Evolutionary conservation across 768 basidiomycete genomes (phyloP), one percentile per base, ranked within the genome.

Genomic region (Panellus pusillus): DNA sequence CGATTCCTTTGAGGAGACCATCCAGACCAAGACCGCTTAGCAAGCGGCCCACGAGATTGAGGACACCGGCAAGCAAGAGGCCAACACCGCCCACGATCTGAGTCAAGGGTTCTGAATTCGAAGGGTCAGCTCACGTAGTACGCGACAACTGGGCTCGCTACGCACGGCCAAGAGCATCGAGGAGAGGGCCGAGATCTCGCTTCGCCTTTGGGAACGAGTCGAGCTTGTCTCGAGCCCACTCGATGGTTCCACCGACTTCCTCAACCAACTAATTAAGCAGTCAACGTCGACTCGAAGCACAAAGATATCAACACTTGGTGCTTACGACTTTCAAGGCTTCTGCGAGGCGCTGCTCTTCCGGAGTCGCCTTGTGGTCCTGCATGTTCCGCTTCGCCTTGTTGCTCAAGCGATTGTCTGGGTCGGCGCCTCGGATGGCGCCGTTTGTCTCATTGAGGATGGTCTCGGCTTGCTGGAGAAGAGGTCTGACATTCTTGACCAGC

Each of bases 41-140:
- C 6, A 74, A 63, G 5, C 61, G 64, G 4, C 72, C 71, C 7
- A 74, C 53, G 4, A 74, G 61, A 51, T 73, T 72, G 20, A 72
- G 64, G 2, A 73, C 72, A 24, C 71, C 72, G 12, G 68, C 63
- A 9, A 74, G 63, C 1, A 73, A 63, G 6, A 74, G 61, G 0
- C 63, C 70, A 9, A 74, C 71, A 17, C 72, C 72, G 15, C 70
- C 69, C 24, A 73, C 66, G 36, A 74, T 74, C 60, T 73, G 73
- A 1, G 68, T 69, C 32, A 73, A 48, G 11, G 70, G 72, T 57
- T 73, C 69, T 71, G 50, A 9, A 7, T 24, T 24, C 5, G 36
- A 5, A 52, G 39, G 13, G 35, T 50, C 12, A 39, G 17, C n/a
- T 37, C 32, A n/a, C 2, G 2, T 8, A 7, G 37, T n/a, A 17